Evolutionary conservation across 208 protist species (phyloP), one percentile per base, ranked within the genome.

Genomic region (Trypanosoma caninum): DNA sequence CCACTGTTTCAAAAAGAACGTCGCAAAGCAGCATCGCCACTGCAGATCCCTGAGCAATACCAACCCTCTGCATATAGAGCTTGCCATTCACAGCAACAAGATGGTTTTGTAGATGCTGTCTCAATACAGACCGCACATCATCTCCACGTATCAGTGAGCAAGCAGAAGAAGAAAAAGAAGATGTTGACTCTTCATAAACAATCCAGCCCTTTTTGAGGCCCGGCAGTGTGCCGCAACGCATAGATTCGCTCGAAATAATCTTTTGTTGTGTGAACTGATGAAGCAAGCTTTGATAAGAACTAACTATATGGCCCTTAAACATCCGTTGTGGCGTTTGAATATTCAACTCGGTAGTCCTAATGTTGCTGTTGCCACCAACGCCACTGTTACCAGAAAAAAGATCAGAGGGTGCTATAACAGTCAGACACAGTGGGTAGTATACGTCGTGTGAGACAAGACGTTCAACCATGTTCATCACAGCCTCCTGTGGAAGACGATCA

Each of bases 11-110:
- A 35, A 93, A 61, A 30, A 93, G 58, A 6, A 54, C 58, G 46
- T 93, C 76, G 48, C 87, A 93, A 10, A 93, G 59, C 38, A 93
- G 72, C 79, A 85, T 87, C 20, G 81, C 74, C 25, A 93, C 83
- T 0, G 87, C 67, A 28, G 83, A 89, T 52, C 87, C 87, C 62
- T 93, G 87, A 28, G 66, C 40, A 33, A 93, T 84, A 23, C 87
- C 87, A 3, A 64, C 8, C 37, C 35, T 47, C 50, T 93, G 87
- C 37, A 51, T 53, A 42, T 75, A 87, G 16, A 85, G 50, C n/a
- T 53, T 72, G 38, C 68, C 61, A 42, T 65, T 34, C 2, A 85
- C n/a, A 11, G 69, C 51, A 4, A 88, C 59, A 30, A 86, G 61
- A 35, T 93, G 80, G 34, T 40, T 35, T 20, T 71, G 69, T 0